phyloP scores from a whole-genome alignment of 805 yeast genomes.

The Tetrapisispora phaffii region DNA sequence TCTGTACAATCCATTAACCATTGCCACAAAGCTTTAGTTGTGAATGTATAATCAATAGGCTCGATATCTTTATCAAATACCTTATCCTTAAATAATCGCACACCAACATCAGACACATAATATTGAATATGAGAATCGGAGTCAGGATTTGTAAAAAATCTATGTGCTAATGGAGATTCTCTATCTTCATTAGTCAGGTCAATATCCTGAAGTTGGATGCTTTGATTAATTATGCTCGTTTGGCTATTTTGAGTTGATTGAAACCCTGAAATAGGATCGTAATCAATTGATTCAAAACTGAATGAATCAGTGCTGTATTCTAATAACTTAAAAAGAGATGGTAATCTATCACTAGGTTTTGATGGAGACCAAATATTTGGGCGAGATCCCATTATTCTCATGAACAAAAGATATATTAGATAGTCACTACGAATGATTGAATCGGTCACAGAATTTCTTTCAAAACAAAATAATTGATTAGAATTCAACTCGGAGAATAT shows the following conservation, averaged over 20 bases:
- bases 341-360: slow-evolving; percentile 41
- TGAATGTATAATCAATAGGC: slow-evolving; percentile 39
- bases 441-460: slow-evolving; percentile 51
- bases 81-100: slow-evolving; percentile 44
- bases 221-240: slow-evolving; percentile 7
- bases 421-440: slow-evolving; percentile 50
- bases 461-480: slow-evolving; percentile 59
- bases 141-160: slow-evolving; percentile 79
- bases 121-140: slow-evolving; percentile 76
- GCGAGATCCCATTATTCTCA: slow-evolving; percentile 47
- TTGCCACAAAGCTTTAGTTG: slow-evolving; percentile 72
- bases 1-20: slow-evolving; percentile 91
- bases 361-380: slow-evolving; percentile 66
- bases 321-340: slow-evolving; percentile 29
- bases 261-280: slow-evolving; percentile 4
- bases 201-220: slow-evolving; percentile 6
- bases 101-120: slow-evolving; percentile 56
- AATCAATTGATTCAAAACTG: slow-evolving; percentile 25
- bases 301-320: slow-evolving; percentile 28
- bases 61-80: slow-evolving; percentile 25
- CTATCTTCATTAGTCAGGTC: slow-evolving; percentile 17
- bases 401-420: slow-evolving; percentile 56
- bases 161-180: slow-evolving; percentile 60
- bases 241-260: not conserved
- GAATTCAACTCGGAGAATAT: slow-evolving; percentile 53